Percentiles rank a stretch among this genome's conserved stretches.
These are phyloP conservation scores for Quercus lobata DNA, from an alignment of 331 rosid genomes.

Conservation along the genomic window DNA sequence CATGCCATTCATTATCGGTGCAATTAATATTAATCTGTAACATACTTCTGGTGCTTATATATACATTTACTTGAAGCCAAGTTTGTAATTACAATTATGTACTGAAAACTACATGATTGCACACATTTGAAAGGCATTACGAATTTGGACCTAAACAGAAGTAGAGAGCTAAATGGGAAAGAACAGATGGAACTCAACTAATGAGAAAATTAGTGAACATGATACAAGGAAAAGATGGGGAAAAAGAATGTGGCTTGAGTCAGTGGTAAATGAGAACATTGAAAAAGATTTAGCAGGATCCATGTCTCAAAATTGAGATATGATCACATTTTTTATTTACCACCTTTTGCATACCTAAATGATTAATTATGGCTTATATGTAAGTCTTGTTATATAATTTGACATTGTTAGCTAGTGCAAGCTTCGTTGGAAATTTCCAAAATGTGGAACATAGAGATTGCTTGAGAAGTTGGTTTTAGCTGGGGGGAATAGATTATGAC, in stretches of 20 bases:
- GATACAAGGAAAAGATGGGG: background rate
- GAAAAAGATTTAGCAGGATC: background rate
- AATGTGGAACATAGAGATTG: no score
- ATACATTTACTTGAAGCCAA: background rate
- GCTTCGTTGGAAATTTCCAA: no score
- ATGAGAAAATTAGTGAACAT: background rate
- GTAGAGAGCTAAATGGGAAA: background rate
- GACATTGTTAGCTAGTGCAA: background rate
- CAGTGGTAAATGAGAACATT: background rate
- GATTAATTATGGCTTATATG: slow-evolving; percentile 5
- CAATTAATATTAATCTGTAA: background rate
- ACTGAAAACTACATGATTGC: background rate
- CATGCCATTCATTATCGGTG: background rate
- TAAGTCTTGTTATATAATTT: background rate
- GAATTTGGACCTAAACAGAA: background rate
- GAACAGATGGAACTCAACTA: background rate
- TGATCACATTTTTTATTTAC: background rate
- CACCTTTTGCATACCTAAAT: background rate
- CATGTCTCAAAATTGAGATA: background rate
- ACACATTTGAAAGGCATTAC: background rate
- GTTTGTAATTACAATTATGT: background rate
- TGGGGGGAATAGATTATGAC: no score
- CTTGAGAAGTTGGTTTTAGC: no score
- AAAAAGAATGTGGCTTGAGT: background rate
- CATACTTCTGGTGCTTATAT: background rate